phyloP scores from a whole-genome alignment of 306 rosid species.

The Luffa aegyptiaca region DNA sequence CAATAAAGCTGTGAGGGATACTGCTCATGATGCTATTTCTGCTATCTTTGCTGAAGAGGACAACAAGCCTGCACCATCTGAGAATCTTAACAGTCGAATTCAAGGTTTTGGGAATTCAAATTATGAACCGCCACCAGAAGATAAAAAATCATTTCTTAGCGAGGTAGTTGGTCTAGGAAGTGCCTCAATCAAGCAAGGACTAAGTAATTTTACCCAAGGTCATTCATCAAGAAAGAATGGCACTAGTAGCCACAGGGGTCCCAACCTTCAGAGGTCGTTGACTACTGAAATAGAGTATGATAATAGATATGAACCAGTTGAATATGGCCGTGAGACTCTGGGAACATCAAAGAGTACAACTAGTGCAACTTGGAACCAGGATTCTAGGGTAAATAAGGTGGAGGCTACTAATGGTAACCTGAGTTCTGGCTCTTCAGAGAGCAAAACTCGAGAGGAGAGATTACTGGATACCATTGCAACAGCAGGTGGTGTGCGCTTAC shows the following conservation, averaged over 20 bases:
- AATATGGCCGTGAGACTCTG: constrained; percentile 49
- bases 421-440: constrained; percentile 42
- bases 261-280: constrained; percentile 83
- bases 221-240: constrained; percentile 69
- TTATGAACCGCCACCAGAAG: constrained; percentile 50
- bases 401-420: constrained; percentile 52
- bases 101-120: constrained; percentile 95
- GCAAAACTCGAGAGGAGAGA: constrained; percentile 75
- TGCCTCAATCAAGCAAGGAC: constrained; percentile 89
- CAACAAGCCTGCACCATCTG: constrained; percentile 63
- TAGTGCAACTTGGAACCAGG: constrained; percentile 65
- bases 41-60: constrained; percentile 75
- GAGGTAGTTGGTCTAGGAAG: constrained; percentile 98
- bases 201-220: constrained; percentile 67
- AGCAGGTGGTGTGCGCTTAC: constrained; percentile 90
- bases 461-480: constrained; percentile 91
- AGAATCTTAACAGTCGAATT: constrained; percentile 72
- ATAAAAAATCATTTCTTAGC: constrained; percentile 75
- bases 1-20: constrained; percentile 87
- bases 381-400: constrained; percentile 39
- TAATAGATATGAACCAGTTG: constrained; percentile 68
- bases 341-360: constrained; percentile 45
- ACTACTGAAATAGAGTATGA: constrained; percentile 48
- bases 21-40: constrained; percentile 77
- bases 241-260: constrained; percentile 72